Base-by-base conservation (phyloP, 306 rosid genomes). In the Clitoria ternatea region DNA sequence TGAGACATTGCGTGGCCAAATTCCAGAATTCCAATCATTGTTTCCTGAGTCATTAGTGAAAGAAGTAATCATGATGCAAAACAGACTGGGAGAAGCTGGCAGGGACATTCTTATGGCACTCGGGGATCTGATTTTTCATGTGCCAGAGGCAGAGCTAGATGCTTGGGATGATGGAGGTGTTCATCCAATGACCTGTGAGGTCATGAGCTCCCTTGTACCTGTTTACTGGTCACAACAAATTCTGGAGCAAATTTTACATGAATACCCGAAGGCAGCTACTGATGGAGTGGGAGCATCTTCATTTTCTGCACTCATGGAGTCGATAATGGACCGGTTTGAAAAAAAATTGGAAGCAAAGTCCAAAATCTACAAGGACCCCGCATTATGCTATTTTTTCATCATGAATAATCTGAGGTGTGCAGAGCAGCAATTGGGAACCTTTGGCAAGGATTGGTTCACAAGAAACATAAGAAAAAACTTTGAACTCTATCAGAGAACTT, bases 321-420 rank as follows among this genome's bases (percentile, higher is more conserved):
- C 80, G 85, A 78, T 81, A 19, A 81, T 88, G 92, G 85, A 88
- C 79, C 81, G 73, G 11, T 32, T 88, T 55, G 88, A 81, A 52
- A 74, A 84, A 61, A 80, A 88, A 63, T 72, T 86, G 50, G 91
- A 76, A 60, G 67, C 81, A 5, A 82, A 74, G 72, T 85, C 89
- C n/a, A 80, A 84, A 80, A 61, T 55, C 44, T 87, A 81, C 23
- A 62, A 74, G 67, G 85, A 85, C 69, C 56, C 84, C 17, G 82
- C 89, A 14, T 63, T 86, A 68, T 45, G 81, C 68, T 77, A 61
- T 37, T 47, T 88, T 44, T 88, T 84, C 67, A 75, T 89, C 86
- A 82, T 92, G 90, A 89, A 86, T 73, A 92, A 86, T 64, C 83
- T 86, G 42, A 71, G 82, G 56, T 84, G 78, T 74, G 85, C 86